phyloP scores from a whole-genome alignment of 1,284 basidiomycete genomes.

The Agaricales sp. region DNA sequence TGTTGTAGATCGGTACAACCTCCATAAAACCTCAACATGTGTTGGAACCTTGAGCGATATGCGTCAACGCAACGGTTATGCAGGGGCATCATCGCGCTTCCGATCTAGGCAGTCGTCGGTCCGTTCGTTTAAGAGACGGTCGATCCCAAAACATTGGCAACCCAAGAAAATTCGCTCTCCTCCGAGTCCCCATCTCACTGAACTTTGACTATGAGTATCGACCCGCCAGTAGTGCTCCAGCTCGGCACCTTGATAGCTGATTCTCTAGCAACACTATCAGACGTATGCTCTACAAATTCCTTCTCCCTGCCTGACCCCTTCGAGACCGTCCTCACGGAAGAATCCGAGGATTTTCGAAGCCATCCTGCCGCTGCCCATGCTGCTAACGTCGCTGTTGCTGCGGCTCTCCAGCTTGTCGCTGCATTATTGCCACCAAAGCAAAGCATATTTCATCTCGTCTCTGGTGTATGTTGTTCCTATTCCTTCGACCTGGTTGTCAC shows the following conservation, averaged over 20 bases:
- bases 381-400: background rate
- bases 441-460: background rate
- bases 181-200: background rate
- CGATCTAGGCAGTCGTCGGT: background rate
- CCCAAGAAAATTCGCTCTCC: background rate
- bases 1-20: background rate
- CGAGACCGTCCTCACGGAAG: slow-evolving; percentile 1
- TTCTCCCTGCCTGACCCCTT: background rate
- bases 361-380: slow-evolving; percentile 1
- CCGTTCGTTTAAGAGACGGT: background rate
- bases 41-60: background rate
- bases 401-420: background rate
- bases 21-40: background rate
- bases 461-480: background rate
- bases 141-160: background rate
- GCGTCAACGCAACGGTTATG: background rate
- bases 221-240: background rate
- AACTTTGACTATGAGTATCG: background rate
- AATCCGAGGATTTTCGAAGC: background rate
- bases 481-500: too few species aligned
- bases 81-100: background rate
- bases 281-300: background rate
- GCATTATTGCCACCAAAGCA: background rate
- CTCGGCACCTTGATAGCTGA: background rate
- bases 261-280: background rate